A percentile compares a stretch with the other conserved stretches of the same genome.
Evolutionary conservation across 805 yeast species (phyloP).

Genomic region (Myxozyma lipomycoides): DNA sequence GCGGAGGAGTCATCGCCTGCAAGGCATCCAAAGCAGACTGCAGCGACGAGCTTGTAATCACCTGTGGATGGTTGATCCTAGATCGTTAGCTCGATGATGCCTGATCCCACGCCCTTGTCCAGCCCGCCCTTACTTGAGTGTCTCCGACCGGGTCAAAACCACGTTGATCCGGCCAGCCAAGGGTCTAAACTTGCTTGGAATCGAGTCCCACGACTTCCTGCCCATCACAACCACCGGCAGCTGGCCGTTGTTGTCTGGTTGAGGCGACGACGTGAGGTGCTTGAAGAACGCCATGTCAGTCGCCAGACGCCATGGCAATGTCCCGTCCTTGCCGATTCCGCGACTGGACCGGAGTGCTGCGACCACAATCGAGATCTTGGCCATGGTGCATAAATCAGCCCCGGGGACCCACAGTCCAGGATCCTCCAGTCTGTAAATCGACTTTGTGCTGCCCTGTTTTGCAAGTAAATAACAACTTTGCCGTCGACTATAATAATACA

Average conservation of each 20-base stretch:
- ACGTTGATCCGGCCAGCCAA: conserved; percentile 70
- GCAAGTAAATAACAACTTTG: no score
- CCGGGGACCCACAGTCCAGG: conserved; percentile 1
- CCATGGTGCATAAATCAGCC: conserved; percentile 5
- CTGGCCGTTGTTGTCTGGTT: conserved; percentile 35
- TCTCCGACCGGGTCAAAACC: conserved; percentile 55
- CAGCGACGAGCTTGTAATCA: neutral
- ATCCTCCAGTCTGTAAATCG: no score
- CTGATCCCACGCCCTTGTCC: neutral
- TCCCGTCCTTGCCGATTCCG: conserved; percentile 82
- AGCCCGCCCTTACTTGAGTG: neutral
- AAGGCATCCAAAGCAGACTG: neutral
- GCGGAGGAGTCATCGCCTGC: conserved; percentile 4
- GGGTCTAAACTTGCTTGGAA: conserved; percentile 81
- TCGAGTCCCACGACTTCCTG: conserved; percentile 91
- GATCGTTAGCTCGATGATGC: neutral
- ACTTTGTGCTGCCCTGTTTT: no score
- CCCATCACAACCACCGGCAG: conserved; percentile 91
- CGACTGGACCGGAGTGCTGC: conserved; percentile 77
- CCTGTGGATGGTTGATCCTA: neutral
- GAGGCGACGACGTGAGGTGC: conserved; percentile 55
- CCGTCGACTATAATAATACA: no score
- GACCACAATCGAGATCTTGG: conserved; percentile 57
- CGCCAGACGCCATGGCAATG: conserved; percentile 81
- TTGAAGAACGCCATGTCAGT: conserved; percentile 84